These are phyloP conservation scores for rapeseed (Brassica napus) DNA, from an alignment of 345 rosid species.

Conservation along the genomic window DNA sequence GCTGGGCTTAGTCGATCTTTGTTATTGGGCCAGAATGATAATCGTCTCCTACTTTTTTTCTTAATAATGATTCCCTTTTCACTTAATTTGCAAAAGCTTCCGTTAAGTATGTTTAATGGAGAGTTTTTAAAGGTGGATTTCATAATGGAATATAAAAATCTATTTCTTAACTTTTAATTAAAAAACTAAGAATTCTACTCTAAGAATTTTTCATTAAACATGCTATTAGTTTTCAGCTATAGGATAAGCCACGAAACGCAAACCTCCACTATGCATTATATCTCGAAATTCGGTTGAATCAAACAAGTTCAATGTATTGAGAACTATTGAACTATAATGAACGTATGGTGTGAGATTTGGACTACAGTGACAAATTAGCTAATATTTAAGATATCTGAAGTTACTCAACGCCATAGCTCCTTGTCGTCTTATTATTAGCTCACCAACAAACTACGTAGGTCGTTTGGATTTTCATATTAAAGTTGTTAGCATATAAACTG, in stretches of 20 bases:
- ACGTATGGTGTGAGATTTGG: conserved; percentile 4
- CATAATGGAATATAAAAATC: too few species aligned
- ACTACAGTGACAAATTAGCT: background rate
- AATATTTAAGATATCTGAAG: background rate
- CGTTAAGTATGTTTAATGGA: too few species aligned
- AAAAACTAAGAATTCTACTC: too few species aligned
- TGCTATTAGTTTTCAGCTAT: too few species aligned
- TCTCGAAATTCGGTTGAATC: too few species aligned
- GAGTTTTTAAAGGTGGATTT: too few species aligned
- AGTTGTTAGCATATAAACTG: conserved; percentile 14
- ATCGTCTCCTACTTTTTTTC: background rate
- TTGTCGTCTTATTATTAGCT: conserved; percentile 8
- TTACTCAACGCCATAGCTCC: background rate
- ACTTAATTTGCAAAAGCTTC: too few species aligned
- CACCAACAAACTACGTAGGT: background rate
- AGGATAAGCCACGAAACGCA: too few species aligned
- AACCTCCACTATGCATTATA: too few species aligned
- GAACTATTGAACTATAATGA: background rate
- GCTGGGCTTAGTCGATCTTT: background rate
- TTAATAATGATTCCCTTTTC: too few species aligned
- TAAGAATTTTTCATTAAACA: too few species aligned
- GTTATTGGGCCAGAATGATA: background rate
- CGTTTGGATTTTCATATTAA: background rate
- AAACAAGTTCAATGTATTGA: background rate
- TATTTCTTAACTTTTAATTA: too few species aligned